These are phyloP conservation scores for Coniochaeta pulveracea DNA, from an alignment of 2,329 filamentous ascomycete species.

Conservation along the genomic window DNA sequence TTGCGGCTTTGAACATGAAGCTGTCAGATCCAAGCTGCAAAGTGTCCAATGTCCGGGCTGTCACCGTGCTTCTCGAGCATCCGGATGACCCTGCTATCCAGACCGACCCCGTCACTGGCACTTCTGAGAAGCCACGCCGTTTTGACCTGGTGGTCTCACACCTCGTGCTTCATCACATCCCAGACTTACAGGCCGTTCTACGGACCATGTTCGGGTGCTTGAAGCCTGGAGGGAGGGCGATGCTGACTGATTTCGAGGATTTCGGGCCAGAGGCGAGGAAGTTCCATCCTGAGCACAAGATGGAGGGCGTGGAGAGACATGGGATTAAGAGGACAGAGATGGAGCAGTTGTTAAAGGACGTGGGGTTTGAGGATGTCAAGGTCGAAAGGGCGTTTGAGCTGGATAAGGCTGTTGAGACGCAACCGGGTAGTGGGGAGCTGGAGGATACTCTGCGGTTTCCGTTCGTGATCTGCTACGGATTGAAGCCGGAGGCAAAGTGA, in stretches of 20 bases:
- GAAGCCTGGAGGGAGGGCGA: conserved; percentile 32
- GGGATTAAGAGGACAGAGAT: conserved; percentile 32
- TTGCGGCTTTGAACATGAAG: conserved; percentile 34
- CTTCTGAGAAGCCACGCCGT: conserved; percentile 18
- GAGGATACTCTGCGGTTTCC: conserved; percentile 22
- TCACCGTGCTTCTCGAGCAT: conserved; percentile 34
- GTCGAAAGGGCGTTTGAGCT: conserved; percentile 36
- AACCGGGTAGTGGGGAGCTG: conserved; percentile 25
- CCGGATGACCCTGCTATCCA: conserved; percentile 33
- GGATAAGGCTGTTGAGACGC: conserved; percentile 35
- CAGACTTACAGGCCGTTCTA: conserved; percentile 29
- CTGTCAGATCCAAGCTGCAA: conserved; percentile 14
- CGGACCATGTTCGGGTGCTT: conserved; percentile 33
- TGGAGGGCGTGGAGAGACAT: conserved; percentile 42
- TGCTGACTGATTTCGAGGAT: conserved; percentile 47
- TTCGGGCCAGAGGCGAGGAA: conserved; percentile 36
- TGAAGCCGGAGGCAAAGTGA: conserved; percentile 10
- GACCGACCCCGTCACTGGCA: conserved; percentile 15
- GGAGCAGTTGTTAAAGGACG: conserved; percentile 27
- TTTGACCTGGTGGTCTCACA: conserved; percentile 43
- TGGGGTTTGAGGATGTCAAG: conserved; percentile 34
- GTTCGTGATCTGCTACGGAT: conserved; percentile 25
- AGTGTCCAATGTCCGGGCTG: conserved; percentile 28
- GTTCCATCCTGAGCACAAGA: conserved; percentile 40
- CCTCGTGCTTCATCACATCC: conserved; percentile 44